Conservation (phyloP, 768 basidiomycete species). For the Suillus lakei region DNA sequence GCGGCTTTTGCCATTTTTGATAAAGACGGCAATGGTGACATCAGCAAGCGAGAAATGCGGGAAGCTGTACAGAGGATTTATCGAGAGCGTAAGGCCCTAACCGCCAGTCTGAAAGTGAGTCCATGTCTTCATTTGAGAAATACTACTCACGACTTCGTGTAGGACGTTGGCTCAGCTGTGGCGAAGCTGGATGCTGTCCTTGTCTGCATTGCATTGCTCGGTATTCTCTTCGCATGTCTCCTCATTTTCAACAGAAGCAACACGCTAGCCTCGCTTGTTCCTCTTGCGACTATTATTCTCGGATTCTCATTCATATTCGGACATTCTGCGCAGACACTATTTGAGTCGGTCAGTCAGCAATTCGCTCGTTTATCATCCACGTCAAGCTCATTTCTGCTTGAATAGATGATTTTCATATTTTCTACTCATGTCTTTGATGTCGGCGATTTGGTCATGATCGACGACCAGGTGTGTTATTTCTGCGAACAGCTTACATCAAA, state of each 20-base stretch:
- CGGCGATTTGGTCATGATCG: conserved; percentile 83
- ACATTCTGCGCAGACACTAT: conserved; percentile 77
- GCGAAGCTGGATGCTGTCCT: conserved; percentile 81
- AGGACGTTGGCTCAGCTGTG: conserved; percentile 76
- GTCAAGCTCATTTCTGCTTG: conserved; percentile 3
- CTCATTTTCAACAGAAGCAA: conserved; percentile 74
- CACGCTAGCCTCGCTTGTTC: conserved; percentile 74
- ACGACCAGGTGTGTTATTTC: conserved; percentile 54
- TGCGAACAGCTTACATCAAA: not conserved
- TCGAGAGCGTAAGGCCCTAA: conserved; percentile 73
- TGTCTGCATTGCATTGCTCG: conserved; percentile 57
- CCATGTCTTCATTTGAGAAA: not conserved
- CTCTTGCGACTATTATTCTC: conserved; percentile 78
- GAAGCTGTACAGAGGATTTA: conserved; percentile 84
- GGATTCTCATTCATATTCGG: conserved; percentile 89
- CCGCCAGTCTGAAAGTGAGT: conserved; percentile 68
- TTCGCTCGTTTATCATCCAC: not conserved
- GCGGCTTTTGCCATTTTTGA: conserved; percentile 75
- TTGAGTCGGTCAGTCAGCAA: conserved; percentile 63
- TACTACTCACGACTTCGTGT: conserved; percentile 13
- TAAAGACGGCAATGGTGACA: conserved; percentile 84
- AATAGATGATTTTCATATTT: conserved; percentile 81
- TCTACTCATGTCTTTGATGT: conserved; percentile 88
- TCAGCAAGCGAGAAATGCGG: conserved; percentile 78
- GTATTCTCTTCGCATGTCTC: conserved; percentile 69